Conservation (phyloP, 176 grass and related monocot species). For the Urochloa ruziziensis region DNA sequence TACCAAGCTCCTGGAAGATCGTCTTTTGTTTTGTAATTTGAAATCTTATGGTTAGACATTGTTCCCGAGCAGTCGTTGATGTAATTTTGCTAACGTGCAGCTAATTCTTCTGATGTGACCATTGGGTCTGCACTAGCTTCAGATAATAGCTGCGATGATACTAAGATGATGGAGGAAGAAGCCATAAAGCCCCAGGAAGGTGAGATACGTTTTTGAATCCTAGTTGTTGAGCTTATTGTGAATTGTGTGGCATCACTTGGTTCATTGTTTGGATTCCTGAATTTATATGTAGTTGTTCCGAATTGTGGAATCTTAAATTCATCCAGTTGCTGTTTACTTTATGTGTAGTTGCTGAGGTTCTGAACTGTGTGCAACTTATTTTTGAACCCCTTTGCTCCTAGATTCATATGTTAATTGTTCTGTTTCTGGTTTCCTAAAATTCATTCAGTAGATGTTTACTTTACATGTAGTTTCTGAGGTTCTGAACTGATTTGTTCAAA, state of each 20-base stretch:
- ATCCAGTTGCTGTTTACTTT: background rate
- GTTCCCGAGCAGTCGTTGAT: background rate
- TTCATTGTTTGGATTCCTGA: background rate
- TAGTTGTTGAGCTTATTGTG: background rate
- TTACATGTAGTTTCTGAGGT: background rate
- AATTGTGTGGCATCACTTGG: background rate
- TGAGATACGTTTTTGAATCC: constrained; percentile 5
- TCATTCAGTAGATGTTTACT: background rate
- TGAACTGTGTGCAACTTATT: background rate
- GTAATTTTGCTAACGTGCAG: background rate
- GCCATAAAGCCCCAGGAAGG: constrained; percentile 7
- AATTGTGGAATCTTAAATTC: background rate
- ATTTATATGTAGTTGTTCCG: background rate
- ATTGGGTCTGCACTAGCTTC: background rate
- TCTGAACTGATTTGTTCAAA: background rate
- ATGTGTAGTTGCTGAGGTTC: too few relatives aligned
- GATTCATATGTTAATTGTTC: background rate
- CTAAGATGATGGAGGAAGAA: background rate
- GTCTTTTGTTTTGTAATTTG: background rate
- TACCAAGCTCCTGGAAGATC: background rate
- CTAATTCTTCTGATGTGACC: constrained; percentile 7
- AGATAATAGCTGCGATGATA: background rate
- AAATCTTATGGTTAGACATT: background rate
- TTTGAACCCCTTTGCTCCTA: background rate
- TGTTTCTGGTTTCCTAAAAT: background rate